A percentile compares a stretch with the other conserved stretches of the same genome.
These are phyloP conservation scores for Cercospora sesami DNA, from an alignment of 2,329 filamentous ascomycete species.

Conservation along the genomic window DNA sequence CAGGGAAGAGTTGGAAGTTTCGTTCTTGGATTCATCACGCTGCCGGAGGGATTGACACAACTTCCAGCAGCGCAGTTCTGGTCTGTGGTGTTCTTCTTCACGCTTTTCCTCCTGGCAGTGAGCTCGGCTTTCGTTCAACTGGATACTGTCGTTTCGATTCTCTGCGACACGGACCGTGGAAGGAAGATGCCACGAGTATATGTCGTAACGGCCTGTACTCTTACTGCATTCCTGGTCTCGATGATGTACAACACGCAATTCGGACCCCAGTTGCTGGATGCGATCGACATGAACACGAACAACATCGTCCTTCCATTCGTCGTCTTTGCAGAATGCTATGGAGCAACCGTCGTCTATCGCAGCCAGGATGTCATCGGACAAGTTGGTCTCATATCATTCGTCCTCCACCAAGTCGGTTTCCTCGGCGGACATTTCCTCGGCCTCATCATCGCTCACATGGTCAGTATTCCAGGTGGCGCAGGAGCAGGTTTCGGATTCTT, in stretches of 20 bases:
- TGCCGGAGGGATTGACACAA: conserved; percentile 57
- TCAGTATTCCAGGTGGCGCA: conserved; percentile 21
- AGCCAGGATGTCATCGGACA: conserved; percentile 52
- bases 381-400: conserved; percentile 47
- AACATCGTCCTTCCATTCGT: conserved; percentile 57
- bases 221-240: conserved; percentile 56
- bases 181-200: conserved; percentile 10
- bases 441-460: conserved; percentile 51
- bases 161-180: conserved; percentile 12
- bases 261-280: conserved; percentile 56
- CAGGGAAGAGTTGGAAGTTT: conserved; percentile 55
- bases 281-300: conserved; percentile 58
- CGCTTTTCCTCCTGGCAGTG: conserved; percentile 49
- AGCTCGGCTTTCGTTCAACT: conserved; percentile 54
- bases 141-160: conserved; percentile 53
- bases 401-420: conserved; percentile 53
- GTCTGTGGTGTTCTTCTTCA: conserved; percentile 60
- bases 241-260: conserved; percentile 60
- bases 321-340: conserved; percentile 55
- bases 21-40: conserved; percentile 58
- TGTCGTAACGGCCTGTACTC: conserved; percentile 45
- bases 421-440: conserved; percentile 56
- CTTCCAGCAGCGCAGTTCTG: conserved; percentile 61
- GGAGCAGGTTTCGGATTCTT: conserved; percentile 56
- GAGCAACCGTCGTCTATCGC: conserved; percentile 55